Evolutionary conservation across 2,329 filamentous ascomycete species (phyloP).

Genomic region (Bipolaris gigantea): DNA sequence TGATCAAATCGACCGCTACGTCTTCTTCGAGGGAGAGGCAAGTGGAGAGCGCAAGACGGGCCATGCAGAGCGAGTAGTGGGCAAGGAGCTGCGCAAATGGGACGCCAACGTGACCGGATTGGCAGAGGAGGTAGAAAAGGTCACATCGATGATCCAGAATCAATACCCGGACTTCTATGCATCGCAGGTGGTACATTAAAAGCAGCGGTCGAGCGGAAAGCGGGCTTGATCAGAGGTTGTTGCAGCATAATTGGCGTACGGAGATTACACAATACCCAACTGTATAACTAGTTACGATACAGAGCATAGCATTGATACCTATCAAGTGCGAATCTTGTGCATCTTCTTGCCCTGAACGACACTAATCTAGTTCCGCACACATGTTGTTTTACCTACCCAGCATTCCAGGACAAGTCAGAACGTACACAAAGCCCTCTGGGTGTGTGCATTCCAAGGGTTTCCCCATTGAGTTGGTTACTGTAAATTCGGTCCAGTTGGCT

Average conservation of each 20-base stretch:
- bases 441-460: neutral
- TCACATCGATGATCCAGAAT: slow-evolving; percentile 77
- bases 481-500: neutral
- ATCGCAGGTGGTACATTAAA: slow-evolving; percentile 44
- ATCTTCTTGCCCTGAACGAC: neutral
- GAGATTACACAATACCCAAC: slow-evolving; percentile 6
- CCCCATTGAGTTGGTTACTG: neutral
- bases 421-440: neutral
- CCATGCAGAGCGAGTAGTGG: slow-evolving; percentile 61
- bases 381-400: neutral
- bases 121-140: slow-evolving; percentile 85
- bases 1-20: slow-evolving; percentile 86
- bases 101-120: slow-evolving; percentile 84
- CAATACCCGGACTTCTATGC: slow-evolving; percentile 68
- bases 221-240: neutral
- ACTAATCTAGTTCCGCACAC: neutral
- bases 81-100: slow-evolving; percentile 79
- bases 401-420: neutral
- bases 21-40: slow-evolving; percentile 82
- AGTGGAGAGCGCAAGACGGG: slow-evolving; percentile 69
- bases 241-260: slow-evolving; percentile 7
- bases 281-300: slow-evolving; percentile 8
- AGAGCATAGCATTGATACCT: neutral
- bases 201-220: neutral
- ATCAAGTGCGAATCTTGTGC: neutral